A percentile compares a stretch with the other conserved stretches of the same genome.
Conservation (phyloP, 495 filamentous ascomycete genomes). For the Neurospora africana region DNA sequence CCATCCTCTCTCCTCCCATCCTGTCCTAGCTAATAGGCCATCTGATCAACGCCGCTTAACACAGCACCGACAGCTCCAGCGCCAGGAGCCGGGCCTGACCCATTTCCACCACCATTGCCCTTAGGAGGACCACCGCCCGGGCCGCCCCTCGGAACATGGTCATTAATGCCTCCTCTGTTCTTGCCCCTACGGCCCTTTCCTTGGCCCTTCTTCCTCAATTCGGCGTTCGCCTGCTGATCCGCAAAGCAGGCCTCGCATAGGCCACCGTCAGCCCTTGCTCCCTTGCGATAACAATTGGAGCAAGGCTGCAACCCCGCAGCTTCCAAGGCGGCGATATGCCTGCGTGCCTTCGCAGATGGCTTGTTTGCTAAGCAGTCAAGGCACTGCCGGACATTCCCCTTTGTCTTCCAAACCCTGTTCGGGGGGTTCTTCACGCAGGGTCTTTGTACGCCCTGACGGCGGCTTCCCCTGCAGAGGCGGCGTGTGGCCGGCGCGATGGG, state of each 20-base stretch:
- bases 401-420: neutral
- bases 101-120: neutral
- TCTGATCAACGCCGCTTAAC: neutral
- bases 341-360: neutral
- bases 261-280: neutral
- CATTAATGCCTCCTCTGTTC: neutral
- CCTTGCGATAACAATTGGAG: neutral
- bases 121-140: neutral
- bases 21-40: neutral
- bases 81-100: neutral
- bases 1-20: neutral
- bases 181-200: neutral
- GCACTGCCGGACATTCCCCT: neutral
- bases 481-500: neutral
- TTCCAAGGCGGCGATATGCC: neutral
- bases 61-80: neutral
- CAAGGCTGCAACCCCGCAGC: neutral
- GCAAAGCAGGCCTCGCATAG: neutral
- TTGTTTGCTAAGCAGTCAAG: neutral
- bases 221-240: neutral
- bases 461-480: neutral
- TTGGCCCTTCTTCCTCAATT: rapidly evolving
- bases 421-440: neutral
- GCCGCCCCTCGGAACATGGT: neutral
- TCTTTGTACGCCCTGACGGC: neutral